phyloP scores from a whole-genome alignment of 2,329 filamentous ascomycete genomes.

The Exophiala dermatitidis region DNA sequence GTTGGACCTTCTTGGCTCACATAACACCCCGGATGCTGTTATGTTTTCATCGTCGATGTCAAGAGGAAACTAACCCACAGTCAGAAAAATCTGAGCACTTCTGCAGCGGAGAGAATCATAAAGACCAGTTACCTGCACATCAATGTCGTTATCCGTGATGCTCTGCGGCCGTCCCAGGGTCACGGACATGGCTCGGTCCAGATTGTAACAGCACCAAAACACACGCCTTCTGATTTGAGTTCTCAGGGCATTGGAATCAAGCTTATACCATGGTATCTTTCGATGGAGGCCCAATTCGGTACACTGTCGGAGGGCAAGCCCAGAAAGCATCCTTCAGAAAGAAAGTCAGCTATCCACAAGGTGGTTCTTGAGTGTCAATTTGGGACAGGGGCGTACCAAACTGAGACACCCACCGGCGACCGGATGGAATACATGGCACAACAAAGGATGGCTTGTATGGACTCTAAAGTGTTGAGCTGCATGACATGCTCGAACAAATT shows the following conservation, averaged over 20 bases:
- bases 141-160: conserved; percentile 39
- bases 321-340: conserved; percentile 25
- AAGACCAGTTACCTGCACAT: conserved; percentile 25
- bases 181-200: conserved; percentile 37
- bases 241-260: conserved; percentile 28
- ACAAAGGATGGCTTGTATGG: conserved; percentile 27
- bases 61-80: conserved; percentile 6
- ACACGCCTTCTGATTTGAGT: conserved; percentile 38
- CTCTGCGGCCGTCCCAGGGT: conserved; percentile 37
- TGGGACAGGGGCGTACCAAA: conserved; percentile 19
- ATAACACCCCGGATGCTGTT: not conserved
- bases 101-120: too few relatives aligned
- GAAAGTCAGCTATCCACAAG: not conserved
- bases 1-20: not conserved
- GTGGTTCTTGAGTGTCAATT: not conserved
- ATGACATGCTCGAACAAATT: conserved; percentile 13
- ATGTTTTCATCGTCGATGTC: conserved; percentile 12
- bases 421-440: conserved; percentile 27
- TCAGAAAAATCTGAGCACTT: not conserved
- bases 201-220: conserved; percentile 41
- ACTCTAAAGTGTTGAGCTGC: conserved; percentile 6
- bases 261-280: conserved; percentile 6
- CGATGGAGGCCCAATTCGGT: conserved; percentile 28
- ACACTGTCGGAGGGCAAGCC: conserved; percentile 28
- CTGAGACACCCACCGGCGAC: conserved; percentile 23